Percentiles rank a stretch among this genome's conserved stretches.
These are phyloP conservation scores for Setaria italica DNA, from an alignment of 202 grass and related monocot genomes.

Conservation along the genomic window DNA sequence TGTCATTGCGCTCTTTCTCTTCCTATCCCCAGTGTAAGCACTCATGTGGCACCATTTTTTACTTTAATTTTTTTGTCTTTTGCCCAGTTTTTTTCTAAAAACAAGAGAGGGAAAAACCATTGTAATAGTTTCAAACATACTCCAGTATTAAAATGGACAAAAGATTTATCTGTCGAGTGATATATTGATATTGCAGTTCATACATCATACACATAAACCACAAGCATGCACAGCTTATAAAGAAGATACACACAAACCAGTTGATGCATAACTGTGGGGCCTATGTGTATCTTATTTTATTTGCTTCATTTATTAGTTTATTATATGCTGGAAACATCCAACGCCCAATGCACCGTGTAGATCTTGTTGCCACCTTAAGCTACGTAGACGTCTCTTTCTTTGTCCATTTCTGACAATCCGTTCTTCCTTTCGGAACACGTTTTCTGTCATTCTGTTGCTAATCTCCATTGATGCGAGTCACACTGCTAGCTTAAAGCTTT, in stretches of 20 bases:
- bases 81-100: neutral
- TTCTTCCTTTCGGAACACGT: neutral
- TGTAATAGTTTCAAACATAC: neutral
- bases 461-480: neutral
- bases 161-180: neutral
- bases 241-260: neutral
- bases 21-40: conserved; percentile 84
- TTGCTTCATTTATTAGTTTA: neutral
- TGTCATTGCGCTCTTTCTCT: conserved; percentile 80
- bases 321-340: conserved; percentile 25
- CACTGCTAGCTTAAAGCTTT: neutral
- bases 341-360: conserved; percentile 1
- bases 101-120: neutral
- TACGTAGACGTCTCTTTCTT: neutral
- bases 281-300: conserved; percentile 5
- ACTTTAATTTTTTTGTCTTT: neutral
- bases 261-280: neutral
- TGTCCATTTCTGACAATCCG: neutral
- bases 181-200: neutral
- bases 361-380: neutral
- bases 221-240: neutral
- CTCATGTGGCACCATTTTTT: neutral
- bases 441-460: neutral
- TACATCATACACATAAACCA: neutral
- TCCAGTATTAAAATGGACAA: neutral